phyloP scores from a whole-genome alignment of 495 filamentous ascomycete genomes.

The Tuber microsphaerosporum region DNA sequence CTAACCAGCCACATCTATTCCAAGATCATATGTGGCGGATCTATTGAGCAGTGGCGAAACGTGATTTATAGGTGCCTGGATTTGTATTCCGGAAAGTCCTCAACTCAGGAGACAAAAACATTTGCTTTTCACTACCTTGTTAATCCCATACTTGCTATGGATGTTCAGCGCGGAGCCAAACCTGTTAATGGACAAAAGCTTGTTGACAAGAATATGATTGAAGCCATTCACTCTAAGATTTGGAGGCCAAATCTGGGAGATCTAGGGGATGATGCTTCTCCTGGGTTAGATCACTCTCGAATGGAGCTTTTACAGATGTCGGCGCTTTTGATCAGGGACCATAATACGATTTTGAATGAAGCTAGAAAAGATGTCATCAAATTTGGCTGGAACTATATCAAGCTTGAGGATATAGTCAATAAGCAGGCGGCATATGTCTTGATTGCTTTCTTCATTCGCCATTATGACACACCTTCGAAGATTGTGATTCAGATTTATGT shows the following conservation, averaged over 20 bases:
- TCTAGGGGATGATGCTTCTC: constrained; percentile 71
- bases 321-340: constrained; percentile 89
- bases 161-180: constrained; percentile 53
- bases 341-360: constrained; percentile 73
- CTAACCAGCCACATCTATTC: constrained; percentile 78
- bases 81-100: constrained; percentile 67
- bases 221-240: constrained; percentile 84
- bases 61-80: constrained; percentile 82
- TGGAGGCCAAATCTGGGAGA: constrained; percentile 86
- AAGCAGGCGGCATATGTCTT: constrained; percentile 97
- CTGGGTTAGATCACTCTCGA: constrained; percentile 86
- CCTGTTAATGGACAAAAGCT: constrained; percentile 60
- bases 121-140: constrained; percentile 87
- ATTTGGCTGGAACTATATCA: constrained; percentile 97
- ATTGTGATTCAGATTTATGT: constrained; percentile 92
- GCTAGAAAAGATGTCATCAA: constrained; percentile 97
- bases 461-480: constrained; percentile 93
- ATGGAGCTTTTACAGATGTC: constrained; percentile 95
- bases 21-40: constrained; percentile 73
- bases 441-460: constrained; percentile 93
- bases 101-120: constrained; percentile 80
- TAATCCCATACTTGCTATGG: constrained; percentile 96
- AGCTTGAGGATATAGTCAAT: constrained; percentile 96
- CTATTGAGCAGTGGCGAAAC: constrained; percentile 79
- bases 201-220: constrained; percentile 80